Base-by-base conservation (phyloP, 306 rosid species). In the Glycine tomentella region DNA sequence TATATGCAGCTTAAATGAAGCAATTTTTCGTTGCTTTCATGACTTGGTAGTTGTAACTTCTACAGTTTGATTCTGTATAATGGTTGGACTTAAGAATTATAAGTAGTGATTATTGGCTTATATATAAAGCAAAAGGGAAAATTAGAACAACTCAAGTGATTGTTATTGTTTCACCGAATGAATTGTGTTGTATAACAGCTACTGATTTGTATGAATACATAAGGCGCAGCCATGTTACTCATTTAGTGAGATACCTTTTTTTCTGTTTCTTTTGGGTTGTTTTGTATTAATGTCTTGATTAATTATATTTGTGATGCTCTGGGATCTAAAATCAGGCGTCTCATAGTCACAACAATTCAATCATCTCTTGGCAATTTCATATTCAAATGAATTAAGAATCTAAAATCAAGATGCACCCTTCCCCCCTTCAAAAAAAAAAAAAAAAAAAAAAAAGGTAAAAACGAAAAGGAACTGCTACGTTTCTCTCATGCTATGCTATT, bases 11-110 rank as follows among this genome's bases (percentile, higher is more conserved):
- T 56, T 83, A 87, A 81, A 80, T 16, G 69, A 75, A 84, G 90
- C 88, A 83, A 93, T 77, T n/a, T 77, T 69, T 84, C 64, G 87
- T 86, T 91, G 91, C 94, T 87, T 51, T 57, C 73, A 33, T 20
- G 65, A 76, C 31, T 25, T 69, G 53, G 56, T 59, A 68, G 74
- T 69, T 87, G 79, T 80, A 75, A 78, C 81, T 56, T 72, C 10
- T 49, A 10, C 77, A 73, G 52, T 58, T 25, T 75, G 57, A 69
- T 80, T 51, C 63, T 84, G 69, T 77, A 75, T 4, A 65, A 77
- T 73, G 65, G 31, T 25, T 25, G 31, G 31, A 25, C 0, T 1
- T 66, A 46, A 9, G 57, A 73, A 45, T 57, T 69, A 53, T 82
- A 80, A 53, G 62, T 48, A 57, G 69, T 52, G 66, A 55, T 72